Percentiles rank a stretch among this genome's conserved stretches.
Evolutionary conservation across 108 stramenopile species (phyloP).

Genomic region (Schizochytrium sp.): DNA sequence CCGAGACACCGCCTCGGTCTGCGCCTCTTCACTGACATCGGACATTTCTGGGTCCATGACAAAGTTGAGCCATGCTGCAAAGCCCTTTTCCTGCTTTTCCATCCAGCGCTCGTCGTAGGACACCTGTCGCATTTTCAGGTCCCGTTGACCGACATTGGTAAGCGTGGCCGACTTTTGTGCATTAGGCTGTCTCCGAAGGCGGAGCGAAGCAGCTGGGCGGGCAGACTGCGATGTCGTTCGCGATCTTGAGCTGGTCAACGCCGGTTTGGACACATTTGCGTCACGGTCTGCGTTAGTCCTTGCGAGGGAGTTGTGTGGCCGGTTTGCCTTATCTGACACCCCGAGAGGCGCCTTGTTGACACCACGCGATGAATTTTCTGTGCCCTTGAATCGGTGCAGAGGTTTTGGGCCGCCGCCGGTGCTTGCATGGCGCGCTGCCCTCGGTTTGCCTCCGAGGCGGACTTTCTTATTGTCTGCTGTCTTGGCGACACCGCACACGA

Average conservation of each 20-base stretch:
- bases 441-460: not conserved
- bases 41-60: not conserved
- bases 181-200: not conserved
- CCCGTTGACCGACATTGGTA: not conserved
- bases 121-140: not conserved
- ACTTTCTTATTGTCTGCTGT: not conserved
- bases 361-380: not conserved
- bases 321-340: not conserved
- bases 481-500: not conserved
- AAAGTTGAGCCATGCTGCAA: constrained; percentile 15
- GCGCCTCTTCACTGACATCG: not conserved
- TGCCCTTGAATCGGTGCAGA: not conserved
- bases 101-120: not conserved
- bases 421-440: no score
- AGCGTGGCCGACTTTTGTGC: not conserved
- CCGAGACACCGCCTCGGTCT: not conserved
- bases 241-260: no score
- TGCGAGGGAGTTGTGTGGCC: not conserved
- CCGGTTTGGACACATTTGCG: no score
- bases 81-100: constrained; percentile 12
- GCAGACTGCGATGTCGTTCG: no score
- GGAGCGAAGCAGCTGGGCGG: not conserved
- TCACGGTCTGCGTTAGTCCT: no score
- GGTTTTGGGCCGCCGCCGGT: not conserved
- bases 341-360: not conserved